Evolutionary conservation across 208 protist species (phyloP).

Genomic region (Leishmania lainsoni): DNA sequence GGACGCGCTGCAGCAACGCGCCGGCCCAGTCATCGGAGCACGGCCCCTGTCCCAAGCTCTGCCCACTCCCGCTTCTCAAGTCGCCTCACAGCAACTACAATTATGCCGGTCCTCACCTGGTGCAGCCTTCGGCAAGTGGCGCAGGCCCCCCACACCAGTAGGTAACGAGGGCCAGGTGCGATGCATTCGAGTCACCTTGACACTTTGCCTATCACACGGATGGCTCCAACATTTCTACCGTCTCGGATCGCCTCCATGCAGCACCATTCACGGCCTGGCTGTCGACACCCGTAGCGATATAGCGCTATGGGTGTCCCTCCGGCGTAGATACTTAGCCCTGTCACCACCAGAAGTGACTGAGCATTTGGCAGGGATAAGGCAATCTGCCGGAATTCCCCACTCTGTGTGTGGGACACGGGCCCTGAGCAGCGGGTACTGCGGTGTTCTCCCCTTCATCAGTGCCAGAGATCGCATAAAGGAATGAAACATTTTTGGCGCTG

Average conservation of each 20-base stretch:
- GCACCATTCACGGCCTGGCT: too few relatives aligned
- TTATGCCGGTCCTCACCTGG: neutral
- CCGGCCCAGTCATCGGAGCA: too few relatives aligned
- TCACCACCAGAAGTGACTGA: neutral
- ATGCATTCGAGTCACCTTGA: neutral
- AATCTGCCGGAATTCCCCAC: too few relatives aligned
- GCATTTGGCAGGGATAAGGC: neutral
- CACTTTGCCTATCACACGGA: neutral
- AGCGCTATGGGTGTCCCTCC: neutral
- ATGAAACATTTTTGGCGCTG: neutral
- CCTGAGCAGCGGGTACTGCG: neutral
- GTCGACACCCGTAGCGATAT: neutral
- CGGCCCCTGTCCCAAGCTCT: neutral
- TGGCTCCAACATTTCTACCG: neutral
- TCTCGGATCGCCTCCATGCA: neutral
- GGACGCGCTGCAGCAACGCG: neutral
- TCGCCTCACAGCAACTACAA: neutral
- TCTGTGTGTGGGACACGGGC: too few relatives aligned
- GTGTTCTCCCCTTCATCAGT: neutral
- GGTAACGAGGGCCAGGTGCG: neutral
- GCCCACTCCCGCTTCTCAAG: neutral
- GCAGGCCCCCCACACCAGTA: neutral
- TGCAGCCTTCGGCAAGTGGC: neutral
- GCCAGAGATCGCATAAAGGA: neutral
- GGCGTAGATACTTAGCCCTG: neutral